Conservation (phyloP, 2,329 filamentous ascomycete species). For the Alternaria sp. region DNA sequence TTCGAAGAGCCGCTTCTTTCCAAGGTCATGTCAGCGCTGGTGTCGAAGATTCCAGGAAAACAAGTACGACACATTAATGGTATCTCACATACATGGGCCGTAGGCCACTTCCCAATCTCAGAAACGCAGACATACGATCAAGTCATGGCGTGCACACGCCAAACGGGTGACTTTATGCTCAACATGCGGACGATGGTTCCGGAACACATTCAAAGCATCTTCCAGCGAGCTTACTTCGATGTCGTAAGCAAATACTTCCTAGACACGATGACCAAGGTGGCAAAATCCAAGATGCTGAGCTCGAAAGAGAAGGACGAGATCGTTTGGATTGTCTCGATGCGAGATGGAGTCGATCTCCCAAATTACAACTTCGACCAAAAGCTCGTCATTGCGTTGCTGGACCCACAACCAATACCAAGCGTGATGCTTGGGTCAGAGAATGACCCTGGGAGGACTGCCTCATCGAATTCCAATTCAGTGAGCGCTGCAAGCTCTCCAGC, state of each 20-base stretch:
- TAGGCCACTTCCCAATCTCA: slow-evolving; percentile 40
- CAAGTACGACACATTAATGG: slow-evolving; percentile 19
- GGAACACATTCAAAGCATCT: slow-evolving; percentile 27
- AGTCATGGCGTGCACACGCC: slow-evolving; percentile 30
- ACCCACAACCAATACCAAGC: slow-evolving; percentile 8
- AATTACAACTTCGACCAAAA: slow-evolving; percentile 38
- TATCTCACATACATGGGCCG: slow-evolving; percentile 25
- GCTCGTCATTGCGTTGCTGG: slow-evolving; percentile 37
- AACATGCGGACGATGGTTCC: slow-evolving; percentile 36
- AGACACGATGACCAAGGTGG: slow-evolving; percentile 21
- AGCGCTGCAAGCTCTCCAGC: not conserved
- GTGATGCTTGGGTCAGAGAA: not conserved
- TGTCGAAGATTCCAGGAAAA: slow-evolving; percentile 33
- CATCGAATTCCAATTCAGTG: not conserved
- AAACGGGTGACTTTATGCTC: slow-evolving; percentile 30
- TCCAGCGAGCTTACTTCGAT: slow-evolving; percentile 38
- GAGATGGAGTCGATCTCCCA: slow-evolving; percentile 26
- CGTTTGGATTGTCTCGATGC: slow-evolving; percentile 26
- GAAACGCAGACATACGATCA: slow-evolving; percentile 32
- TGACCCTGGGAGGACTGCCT: not conserved
- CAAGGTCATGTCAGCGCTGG: slow-evolving; percentile 36
- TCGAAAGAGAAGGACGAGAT: slow-evolving; percentile 36
- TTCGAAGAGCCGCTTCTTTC: slow-evolving; percentile 37
- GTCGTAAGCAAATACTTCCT: slow-evolving; percentile 38
- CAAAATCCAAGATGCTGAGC: slow-evolving; percentile 23